phyloP scores from a whole-genome alignment of 1,284 basidiomycete species.

The Rhodotorula sp. region DNA sequence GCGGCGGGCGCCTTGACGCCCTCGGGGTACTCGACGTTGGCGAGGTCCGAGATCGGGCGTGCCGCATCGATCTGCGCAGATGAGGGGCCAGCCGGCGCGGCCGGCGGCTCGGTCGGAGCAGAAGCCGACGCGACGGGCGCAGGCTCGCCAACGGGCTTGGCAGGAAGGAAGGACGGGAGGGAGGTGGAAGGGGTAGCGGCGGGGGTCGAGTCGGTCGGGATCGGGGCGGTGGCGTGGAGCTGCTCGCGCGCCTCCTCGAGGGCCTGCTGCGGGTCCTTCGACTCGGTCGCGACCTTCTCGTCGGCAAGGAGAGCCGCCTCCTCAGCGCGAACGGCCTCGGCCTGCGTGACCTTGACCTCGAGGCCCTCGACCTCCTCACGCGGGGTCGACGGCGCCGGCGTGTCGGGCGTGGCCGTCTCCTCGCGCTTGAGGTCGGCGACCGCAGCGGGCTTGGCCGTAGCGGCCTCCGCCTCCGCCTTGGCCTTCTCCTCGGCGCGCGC shows the following conservation, averaged over 20 bases:
- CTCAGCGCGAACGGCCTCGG: conserved; percentile 46
- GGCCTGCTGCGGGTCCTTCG: conserved; percentile 50
- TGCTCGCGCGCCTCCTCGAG: conserved; percentile 49
- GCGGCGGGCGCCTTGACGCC: conserved; percentile 78
- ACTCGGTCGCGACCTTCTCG: conserved; percentile 34
- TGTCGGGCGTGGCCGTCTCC: conserved; percentile 53
- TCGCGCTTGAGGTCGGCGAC: conserved; percentile 45
- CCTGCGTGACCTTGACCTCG: conserved; percentile 37
- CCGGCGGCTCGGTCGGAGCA: conserved; percentile 53
- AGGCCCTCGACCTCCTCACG: conserved; percentile 40
- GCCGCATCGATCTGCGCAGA: conserved; percentile 53
- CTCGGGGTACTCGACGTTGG: conserved; percentile 76
- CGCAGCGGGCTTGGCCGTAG: conserved; percentile 34
- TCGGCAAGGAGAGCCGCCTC: conserved; percentile 42
- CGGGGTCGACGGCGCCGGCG: conserved; percentile 32
- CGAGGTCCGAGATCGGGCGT: conserved; percentile 79
- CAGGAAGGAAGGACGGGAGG: conserved; percentile 43
- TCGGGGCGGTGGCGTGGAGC: conserved; percentile 44
- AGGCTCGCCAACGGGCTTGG: conserved; percentile 44
- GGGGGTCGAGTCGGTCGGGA: not conserved
- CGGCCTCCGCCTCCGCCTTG: conserved; percentile 3
- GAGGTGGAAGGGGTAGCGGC: conserved; percentile 34
- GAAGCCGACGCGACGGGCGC: conserved; percentile 50
- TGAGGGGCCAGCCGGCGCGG: conserved; percentile 8
- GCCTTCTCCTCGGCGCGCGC: conserved; percentile 13